phyloP scores from a whole-genome alignment of 352 stramenopile genomes.

The Phytophthora cactorum region DNA sequence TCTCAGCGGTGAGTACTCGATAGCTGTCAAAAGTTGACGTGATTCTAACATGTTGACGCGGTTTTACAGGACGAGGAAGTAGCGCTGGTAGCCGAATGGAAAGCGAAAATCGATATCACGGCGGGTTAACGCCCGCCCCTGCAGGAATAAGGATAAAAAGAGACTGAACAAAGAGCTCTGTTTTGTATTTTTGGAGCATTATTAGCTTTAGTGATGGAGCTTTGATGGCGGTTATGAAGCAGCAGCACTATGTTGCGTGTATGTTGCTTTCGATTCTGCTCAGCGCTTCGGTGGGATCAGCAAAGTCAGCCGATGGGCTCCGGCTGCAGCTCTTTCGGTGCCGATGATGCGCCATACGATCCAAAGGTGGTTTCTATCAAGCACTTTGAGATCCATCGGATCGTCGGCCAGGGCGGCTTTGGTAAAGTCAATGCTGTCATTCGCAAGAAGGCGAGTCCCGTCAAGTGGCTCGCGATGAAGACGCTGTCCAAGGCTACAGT shows the following conservation, averaged over 20 bases:
- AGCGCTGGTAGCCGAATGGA: slow-evolving; percentile 26
- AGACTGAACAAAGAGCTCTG: too few species aligned
- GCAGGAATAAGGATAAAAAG: too few species aligned
- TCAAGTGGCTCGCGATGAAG: slow-evolving; percentile 78
- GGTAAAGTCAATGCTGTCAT: slow-evolving; percentile 82
- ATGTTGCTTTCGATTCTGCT: too few species aligned
- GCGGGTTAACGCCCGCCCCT: not conserved
- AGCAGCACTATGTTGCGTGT: too few species aligned
- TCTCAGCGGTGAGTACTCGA: slow-evolving; percentile 46
- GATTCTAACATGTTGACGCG: not conserved
- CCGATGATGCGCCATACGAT: slow-evolving; percentile 29
- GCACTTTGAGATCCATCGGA: slow-evolving; percentile 73
- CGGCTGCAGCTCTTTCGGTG: slow-evolving; percentile 41
- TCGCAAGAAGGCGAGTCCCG: slow-evolving; percentile 54
- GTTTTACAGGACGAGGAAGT: slow-evolving; percentile 20
- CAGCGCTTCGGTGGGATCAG: too few species aligned
- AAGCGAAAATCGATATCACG: slow-evolving; percentile 12
- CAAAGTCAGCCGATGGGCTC: slow-evolving; percentile 39
- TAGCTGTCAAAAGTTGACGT: not conserved
- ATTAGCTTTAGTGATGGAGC: too few species aligned
- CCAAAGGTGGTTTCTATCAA: slow-evolving; percentile 54
- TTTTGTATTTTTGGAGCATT: too few species aligned
- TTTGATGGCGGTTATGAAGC: too few species aligned
- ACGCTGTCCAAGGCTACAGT: slow-evolving; percentile 68
- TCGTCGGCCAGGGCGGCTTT: slow-evolving; percentile 73